phyloP scores from a whole-genome alignment of 345 rosid genomes.

The Reutealis trisperma region DNA sequence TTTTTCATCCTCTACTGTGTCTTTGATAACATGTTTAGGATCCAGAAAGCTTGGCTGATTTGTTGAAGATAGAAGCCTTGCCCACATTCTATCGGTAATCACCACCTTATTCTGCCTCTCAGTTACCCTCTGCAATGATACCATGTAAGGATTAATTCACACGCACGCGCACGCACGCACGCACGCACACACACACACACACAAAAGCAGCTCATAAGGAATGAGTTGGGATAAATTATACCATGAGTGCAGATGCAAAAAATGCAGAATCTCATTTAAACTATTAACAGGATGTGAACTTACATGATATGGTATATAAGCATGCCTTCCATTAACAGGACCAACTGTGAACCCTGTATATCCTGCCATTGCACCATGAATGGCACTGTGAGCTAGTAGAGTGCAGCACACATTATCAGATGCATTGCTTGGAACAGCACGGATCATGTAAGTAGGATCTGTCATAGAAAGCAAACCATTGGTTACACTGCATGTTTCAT shows the following conservation, averaged over 20 bases:
- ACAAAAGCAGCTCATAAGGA: too few species aligned
- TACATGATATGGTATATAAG: constrained; percentile 21
- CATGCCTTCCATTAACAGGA: constrained; percentile 26
- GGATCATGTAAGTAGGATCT: constrained; percentile 31
- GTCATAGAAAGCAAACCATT: neutral
- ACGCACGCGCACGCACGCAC: too few species aligned
- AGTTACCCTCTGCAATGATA: constrained; percentile 52
- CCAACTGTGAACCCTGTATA: constrained; percentile 29
- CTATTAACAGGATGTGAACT: neutral
- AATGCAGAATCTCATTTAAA: neutral
- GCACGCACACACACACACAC: too few species aligned
- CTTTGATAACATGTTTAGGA: constrained; percentile 2
- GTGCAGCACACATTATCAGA: constrained; percentile 28
- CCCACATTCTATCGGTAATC: constrained; percentile 92
- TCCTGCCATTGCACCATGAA: constrained; percentile 33
- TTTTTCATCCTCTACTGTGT: constrained; percentile 1
- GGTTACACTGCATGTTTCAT: neutral
- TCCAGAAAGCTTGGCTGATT: constrained; percentile 76
- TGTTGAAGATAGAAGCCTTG: constrained; percentile 69
- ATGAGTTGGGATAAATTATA: neutral
- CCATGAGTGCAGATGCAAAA: neutral
- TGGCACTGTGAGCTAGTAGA: constrained; percentile 28
- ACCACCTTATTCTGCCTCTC: constrained; percentile 71
- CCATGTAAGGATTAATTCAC: neutral
- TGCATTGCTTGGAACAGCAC: constrained; percentile 27